phyloP scores from a whole-genome alignment of 1,284 basidiomycete genomes.

The Hypsizygus ulmarius region DNA sequence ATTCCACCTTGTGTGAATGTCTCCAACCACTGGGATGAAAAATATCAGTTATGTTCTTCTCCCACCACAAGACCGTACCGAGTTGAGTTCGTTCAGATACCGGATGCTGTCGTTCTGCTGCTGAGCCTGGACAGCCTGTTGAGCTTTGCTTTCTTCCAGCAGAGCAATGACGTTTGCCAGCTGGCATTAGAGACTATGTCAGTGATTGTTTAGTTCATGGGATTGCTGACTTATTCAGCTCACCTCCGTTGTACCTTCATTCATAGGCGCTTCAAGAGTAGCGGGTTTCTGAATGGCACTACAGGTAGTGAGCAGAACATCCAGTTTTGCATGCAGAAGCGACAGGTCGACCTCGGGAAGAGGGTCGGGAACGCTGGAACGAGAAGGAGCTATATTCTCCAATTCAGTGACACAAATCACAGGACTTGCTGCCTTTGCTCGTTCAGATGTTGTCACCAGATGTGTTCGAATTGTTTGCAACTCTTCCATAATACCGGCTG shows the following conservation, averaged over 20 bases:
- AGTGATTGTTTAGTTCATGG: background rate
- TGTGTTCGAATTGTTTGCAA: conserved; percentile 13
- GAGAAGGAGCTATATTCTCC: conserved; percentile 11
- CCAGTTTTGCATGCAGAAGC: conserved; percentile 17
- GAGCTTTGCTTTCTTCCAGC: conserved; percentile 44
- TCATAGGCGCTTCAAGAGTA: background rate
- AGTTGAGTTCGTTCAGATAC: conserved; percentile 73
- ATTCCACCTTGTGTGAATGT: conserved; percentile 74
- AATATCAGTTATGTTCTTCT: background rate
- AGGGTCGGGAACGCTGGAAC: background rate
- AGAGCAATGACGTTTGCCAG: conserved; percentile 43
- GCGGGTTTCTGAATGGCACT: background rate
- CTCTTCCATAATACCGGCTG: conserved; percentile 6
- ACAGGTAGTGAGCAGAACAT: conserved; percentile 11
- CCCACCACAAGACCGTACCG: conserved; percentile 35
- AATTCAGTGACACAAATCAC: background rate
- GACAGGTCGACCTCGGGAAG: conserved; percentile 9
- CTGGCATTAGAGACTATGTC: conserved; percentile 22
- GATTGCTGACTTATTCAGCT: background rate
- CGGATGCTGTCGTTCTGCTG: conserved; percentile 70
- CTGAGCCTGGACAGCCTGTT: conserved; percentile 46
- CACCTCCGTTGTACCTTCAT: conserved; percentile 5
- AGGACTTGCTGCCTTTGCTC: background rate
- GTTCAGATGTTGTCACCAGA: conserved; percentile 8
- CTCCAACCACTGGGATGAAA: conserved; percentile 69